These are phyloP conservation scores for Clavariopsis aquatica DNA, from an alignment of 495 filamentous ascomycete genomes.

Conservation along the genomic window DNA sequence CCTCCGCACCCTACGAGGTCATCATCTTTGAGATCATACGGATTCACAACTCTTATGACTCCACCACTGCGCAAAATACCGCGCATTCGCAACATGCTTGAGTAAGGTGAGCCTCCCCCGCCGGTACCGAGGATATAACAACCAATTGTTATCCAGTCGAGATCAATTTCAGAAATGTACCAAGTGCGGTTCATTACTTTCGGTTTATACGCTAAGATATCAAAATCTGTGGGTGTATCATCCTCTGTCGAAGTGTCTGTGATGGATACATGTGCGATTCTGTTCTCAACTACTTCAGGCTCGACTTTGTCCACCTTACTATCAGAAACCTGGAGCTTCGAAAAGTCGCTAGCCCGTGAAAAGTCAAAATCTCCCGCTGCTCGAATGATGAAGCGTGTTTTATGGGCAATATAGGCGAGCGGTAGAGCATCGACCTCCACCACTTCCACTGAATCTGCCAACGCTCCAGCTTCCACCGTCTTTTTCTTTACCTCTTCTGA, in stretches of 20 bases:
- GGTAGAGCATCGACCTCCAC: slow-evolving; percentile 52
- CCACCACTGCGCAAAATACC: slow-evolving; percentile 52
- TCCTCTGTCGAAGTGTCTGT: slow-evolving; percentile 17
- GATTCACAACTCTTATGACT: slow-evolving; percentile 50
- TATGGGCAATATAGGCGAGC: slow-evolving; percentile 53
- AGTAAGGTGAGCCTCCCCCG: slow-evolving; percentile 57
- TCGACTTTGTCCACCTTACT: slow-evolving; percentile 8
- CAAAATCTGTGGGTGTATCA: slow-evolving; percentile 20
- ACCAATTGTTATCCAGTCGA: slow-evolving; percentile 59
- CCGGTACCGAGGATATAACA: slow-evolving; percentile 65
- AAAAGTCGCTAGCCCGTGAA: slow-evolving; percentile 27
- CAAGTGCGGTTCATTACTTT: slow-evolving; percentile 54
- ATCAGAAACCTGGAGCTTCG: slow-evolving; percentile 4
- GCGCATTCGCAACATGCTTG: slow-evolving; percentile 43
- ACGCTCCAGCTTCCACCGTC: slow-evolving; percentile 52
- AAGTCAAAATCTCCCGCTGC: slow-evolving; percentile 56
- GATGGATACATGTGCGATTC: background rate
- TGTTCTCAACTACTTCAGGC: background rate
- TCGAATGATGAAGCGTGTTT: slow-evolving; percentile 53
- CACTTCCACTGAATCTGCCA: slow-evolving; percentile 44
- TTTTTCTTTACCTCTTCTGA: slow-evolving; percentile 43
- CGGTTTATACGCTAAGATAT: slow-evolving; percentile 55
- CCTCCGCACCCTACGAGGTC: slow-evolving; percentile 52
- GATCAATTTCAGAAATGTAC: slow-evolving; percentile 58
- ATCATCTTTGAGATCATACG: slow-evolving; percentile 43